Conservation (phyloP, 192 early-diverging fungal genomes). For the Chytriomyces sp. region DNA sequence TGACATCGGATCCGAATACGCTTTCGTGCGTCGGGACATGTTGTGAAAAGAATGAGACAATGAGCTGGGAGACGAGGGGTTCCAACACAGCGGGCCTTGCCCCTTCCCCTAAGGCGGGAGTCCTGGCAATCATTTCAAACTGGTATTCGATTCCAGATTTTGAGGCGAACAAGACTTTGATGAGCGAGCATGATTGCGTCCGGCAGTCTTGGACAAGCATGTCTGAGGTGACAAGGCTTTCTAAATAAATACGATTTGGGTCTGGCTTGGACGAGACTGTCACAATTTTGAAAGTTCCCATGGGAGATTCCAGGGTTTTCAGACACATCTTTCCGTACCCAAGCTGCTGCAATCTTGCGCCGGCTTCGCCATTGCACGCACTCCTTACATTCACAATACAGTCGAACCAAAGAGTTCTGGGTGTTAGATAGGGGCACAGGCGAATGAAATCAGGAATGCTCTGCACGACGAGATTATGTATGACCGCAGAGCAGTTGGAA, state of each 20-base stretch:
- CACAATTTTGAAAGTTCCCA: not conserved
- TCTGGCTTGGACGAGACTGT: not conserved
- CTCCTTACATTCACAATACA: slow-evolving; percentile 3
- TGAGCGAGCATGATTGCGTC: not conserved
- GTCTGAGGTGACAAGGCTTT: slow-evolving; percentile 13
- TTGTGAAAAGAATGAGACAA: not conserved
- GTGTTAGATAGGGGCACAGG: not conserved
- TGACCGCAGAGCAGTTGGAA: not conserved
- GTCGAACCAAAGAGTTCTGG: not conserved
- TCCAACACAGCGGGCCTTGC: not conserved
- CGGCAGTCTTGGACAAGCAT: slow-evolving; percentile 21
- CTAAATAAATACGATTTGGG: not conserved
- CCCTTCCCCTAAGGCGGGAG: too few relatives aligned
- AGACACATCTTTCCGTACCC: not conserved
- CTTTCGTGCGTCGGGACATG: not conserved
- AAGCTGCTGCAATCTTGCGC: not conserved
- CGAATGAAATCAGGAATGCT: slow-evolving; percentile 2
- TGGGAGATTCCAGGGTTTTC: slow-evolving; percentile 11
- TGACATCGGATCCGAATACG: too few relatives aligned
- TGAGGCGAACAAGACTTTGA: slow-evolving; percentile 17
- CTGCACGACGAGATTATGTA: not conserved
- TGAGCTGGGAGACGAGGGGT: not conserved
- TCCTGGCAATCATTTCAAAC: not conserved
- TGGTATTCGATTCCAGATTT: slow-evolving; percentile 11
- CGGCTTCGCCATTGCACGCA: too few relatives aligned